Base-by-base conservation (phyloP, 2,329 filamentous ascomycete genomes). In the Gnomoniopsis sp. region DNA sequence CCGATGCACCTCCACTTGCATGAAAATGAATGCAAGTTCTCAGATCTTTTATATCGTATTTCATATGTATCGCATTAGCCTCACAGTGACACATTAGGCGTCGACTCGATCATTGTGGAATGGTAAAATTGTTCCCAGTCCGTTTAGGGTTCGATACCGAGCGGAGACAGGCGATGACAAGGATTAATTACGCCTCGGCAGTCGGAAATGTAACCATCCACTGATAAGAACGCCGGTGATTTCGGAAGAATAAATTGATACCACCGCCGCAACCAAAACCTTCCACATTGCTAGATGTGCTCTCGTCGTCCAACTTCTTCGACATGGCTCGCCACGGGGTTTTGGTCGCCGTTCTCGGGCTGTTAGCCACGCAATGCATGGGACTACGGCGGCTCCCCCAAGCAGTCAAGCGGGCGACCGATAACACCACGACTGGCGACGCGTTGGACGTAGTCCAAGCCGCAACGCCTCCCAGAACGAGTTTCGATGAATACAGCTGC, bases 391-490 rank as follows among this genome's bases (percentile, higher is more conserved):
- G 43, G n/a, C 43, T 46, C n/a, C 43, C 43, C 6, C 43, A 46
- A 11, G 6, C 43, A 19, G 19, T 19, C 43, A 19, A 46, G 11
- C 43, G 43, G n/a, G 43, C 43, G 19, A 19, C n/a, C 17, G 43
- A 46, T 19, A 46, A 22, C n/a, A 19, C 17, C 43, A 19, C 43
- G 19, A 23, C n/a, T 8, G 19, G 8, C 43, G 15, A 19, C n/a
- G 43, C n/a, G 15, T 22, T 65, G 12, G 65, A 69, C 50, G 68
- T 69, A 22, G 64, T 69, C 46, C 67, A 69, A 62, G 67, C 67
- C 26, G 61, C 64, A 14, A 62, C 65, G 14, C 68, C 68, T 53
- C 65, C 66, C 26, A 64, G 65, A 21, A 55, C 23, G 19, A 64
- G 61, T 47, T 61, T 65, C 34, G 58, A 62, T 38, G 55, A 53